Base-by-base conservation (phyloP, 305 asterid genomes). In the Rubia tinctorum region DNA sequence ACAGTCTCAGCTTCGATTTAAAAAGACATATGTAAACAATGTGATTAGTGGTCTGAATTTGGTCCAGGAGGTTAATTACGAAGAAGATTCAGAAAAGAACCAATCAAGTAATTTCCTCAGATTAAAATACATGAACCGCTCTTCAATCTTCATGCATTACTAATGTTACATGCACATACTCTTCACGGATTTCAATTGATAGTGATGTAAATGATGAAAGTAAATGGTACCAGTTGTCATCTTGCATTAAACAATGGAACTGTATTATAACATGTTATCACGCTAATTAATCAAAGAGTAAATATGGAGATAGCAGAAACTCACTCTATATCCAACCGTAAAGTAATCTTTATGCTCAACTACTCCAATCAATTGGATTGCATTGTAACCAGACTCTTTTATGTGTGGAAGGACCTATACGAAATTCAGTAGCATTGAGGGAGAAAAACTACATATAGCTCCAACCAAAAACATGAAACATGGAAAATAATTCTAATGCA, bases 331-430 rank as follows among this genome's bases (percentile, higher is more conserved):
- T 60, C 99, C 99, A 81, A 86, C 92, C 60, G 96, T 85, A 78
- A 84, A 95, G 82, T 95, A 95, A 80, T 95, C 99, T 81, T 89
- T 95, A 88, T 95, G 99, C 89, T 95, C 99, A 69, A 87, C 86
- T 74, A 92, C 83, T 82, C 97, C 99, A 86, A 95, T 87, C 79
- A 95, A 82, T 73, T 92, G 99, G 76, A 95, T 84, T 49, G 91
- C 94, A 82, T 95, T 95, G 88, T 95, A 95, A 73, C 99, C 98
- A 71, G 98, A 92, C 81, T 91, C 93, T 83, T 92, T 95, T 72
- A 91, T 90, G 80, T 92, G 99, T 44, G 88, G 86, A 68, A 95
- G 91, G 75, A 92, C 96, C 99, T 95, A 87, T 53, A 37, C 71
- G 77, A 56, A 71, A 78, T 49, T 75, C 68, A 55, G 49, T 53